Conservation (phyloP, 352 stramenopile species). For the Pythium scleroteichum region DNA sequence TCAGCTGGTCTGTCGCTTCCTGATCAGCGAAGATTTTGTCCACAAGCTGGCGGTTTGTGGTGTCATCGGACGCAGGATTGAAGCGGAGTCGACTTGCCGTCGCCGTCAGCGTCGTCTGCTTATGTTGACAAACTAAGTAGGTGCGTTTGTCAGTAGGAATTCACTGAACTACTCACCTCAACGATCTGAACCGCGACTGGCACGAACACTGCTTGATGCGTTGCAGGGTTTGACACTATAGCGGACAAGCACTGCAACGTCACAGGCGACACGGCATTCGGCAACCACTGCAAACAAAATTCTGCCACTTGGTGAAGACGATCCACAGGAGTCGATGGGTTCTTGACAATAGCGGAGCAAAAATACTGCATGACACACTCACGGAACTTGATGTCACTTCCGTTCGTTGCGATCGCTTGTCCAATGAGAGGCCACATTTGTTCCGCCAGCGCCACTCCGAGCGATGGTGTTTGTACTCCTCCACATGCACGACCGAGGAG, state of each 20-base stretch:
- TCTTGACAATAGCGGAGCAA: constrained; percentile 24
- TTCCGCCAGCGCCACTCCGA: constrained; percentile 36
- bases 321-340: not conserved
- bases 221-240: constrained; percentile 9
- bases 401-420: constrained; percentile 36
- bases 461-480: constrained; percentile 37
- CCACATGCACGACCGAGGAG: constrained; percentile 59
- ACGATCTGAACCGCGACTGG: constrained; percentile 14
- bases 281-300: constrained; percentile 24
- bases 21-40: constrained; percentile 37
- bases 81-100: constrained; percentile 54
- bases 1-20: constrained; percentile 38
- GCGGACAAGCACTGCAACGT: constrained; percentile 23
- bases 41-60: constrained; percentile 29
- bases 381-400: constrained; percentile 32
- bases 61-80: constrained; percentile 18
- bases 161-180: constrained; percentile 9
- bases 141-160: no score
- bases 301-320: constrained; percentile 13
- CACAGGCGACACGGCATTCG: not conserved
- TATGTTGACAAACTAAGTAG: not conserved
- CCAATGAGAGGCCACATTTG: constrained; percentile 57
- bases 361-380: constrained; percentile 53
- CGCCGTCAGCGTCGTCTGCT: constrained; percentile 21
- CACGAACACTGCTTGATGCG: constrained; percentile 5